Evolutionary conservation across 805 yeast genomes (phyloP), one percentile per base, ranked within the genome.

Genomic region (Barnettozyma wickerhamii): DNA sequence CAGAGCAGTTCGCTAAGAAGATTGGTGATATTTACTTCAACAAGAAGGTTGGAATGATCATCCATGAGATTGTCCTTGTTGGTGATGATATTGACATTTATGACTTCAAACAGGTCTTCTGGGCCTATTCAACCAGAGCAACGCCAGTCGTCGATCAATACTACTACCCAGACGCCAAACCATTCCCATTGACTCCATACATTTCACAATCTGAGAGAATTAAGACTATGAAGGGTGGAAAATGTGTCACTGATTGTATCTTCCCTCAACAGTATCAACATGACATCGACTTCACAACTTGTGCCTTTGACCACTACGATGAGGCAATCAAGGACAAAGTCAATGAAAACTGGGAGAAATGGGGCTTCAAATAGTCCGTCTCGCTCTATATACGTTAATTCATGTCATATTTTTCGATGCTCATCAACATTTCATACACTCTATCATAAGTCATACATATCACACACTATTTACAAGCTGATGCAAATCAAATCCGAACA

Each of bases 81-180:
- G 57, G 54, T 30, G 60, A 57, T 20, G 62, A 58, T 35, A 43
- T 58, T 30, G 61, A 58, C 24, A 56, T 58, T 18, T 56, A 52
- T 37, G 41, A 56, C 38, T 56, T 56, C 37, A 48, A 43, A 41
- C 43, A 53, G 36, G 40, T 58, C 17, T 38, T 55, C 32, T 58
- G 62, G 62, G 60, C 61, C 15, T 56, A 55, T 37, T 40, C 39
- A 10, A 58, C 62, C 15, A 45, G 60, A 41, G 60, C 55, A 42
- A 49, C 59, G 1, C 60, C 62, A 14, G 51, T 35, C 26, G 45
- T 38, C n/a, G 58, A 55, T 35, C 56, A 53, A 35, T 24, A 29
- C 29, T 39, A 40, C 29, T 57, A 47, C 37, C 40, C 38, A 6
- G 55, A 57, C 33, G 47, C 36, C 5, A 19, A 20, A 4, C 39